Evolutionary conservation across 176 grass and related monocot genomes (phyloP).

Genomic region (Raddia distichophylla): DNA sequence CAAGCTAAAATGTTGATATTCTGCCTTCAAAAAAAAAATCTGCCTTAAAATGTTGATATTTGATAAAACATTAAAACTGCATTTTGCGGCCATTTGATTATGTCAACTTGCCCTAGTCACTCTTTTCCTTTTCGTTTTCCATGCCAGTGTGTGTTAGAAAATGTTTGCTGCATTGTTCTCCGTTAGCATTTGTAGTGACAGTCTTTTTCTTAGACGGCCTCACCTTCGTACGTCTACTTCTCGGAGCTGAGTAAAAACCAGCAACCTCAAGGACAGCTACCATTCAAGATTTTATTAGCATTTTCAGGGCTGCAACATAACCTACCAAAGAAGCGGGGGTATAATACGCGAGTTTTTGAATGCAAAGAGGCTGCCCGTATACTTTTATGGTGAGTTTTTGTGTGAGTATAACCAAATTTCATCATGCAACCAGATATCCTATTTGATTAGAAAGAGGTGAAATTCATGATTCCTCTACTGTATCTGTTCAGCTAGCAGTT

Average conservation of each 20-base stretch:
- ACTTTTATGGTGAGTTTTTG: constrained; percentile 71
- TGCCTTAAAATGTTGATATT: neutral
- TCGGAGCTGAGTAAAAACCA: constrained; percentile 61
- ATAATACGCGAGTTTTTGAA: constrained; percentile 82
- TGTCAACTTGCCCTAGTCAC: neutral
- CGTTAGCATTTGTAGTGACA: constrained; percentile 36
- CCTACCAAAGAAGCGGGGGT: constrained; percentile 82
- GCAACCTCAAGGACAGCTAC: constrained; percentile 44
- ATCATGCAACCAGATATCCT: constrained; percentile 6
- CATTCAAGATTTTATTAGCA: constrained; percentile 94
- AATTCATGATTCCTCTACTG: neutral
- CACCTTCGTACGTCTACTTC: constrained; percentile 64
- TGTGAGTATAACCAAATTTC: neutral
- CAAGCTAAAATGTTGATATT: constrained; percentile 11
- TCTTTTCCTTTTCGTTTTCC: constrained; percentile 6
- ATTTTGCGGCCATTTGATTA: constrained; percentile 12
- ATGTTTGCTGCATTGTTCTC: constrained; percentile 26
- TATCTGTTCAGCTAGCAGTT: neutral
- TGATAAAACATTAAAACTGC: neutral
- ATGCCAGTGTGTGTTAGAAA: neutral
- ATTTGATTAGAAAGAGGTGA: neutral
- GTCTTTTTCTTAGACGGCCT: constrained; percentile 55
- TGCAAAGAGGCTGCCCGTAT: constrained; percentile 81
- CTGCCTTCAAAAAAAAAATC: too few relatives aligned
- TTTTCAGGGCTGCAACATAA: constrained; percentile 94